Evolutionary conservation across 352 stramenopile genomes (phyloP).

Genomic region (Pythium monospermum): DNA sequence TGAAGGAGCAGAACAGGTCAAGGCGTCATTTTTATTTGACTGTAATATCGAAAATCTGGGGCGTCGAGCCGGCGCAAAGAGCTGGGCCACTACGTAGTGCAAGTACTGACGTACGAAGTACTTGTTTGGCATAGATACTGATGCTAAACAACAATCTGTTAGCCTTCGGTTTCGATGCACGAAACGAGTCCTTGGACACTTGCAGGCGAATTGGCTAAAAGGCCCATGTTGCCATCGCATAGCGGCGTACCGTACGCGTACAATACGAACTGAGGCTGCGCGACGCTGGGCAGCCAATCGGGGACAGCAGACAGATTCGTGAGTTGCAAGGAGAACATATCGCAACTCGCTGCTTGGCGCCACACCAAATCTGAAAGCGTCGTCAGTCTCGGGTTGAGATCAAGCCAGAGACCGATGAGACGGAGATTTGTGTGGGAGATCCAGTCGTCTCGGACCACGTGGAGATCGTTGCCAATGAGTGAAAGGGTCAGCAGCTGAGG

Average conservation of each 20-base stretch:
- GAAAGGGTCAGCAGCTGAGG: constrained; percentile 5
- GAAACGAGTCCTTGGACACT: not conserved
- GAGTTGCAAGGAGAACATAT: constrained; percentile 10
- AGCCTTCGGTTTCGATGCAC: not conserved
- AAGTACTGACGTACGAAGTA: too few species aligned
- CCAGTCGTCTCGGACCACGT: constrained; percentile 3
- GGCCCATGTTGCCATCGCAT: constrained; percentile 1
- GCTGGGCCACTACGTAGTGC: too few species aligned
- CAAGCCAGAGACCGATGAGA: constrained; percentile 11
- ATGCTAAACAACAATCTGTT: too few species aligned
- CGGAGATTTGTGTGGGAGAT: not conserved
- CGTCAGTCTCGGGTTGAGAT: not conserved
- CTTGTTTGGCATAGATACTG: too few species aligned
- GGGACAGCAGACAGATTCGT: constrained; percentile 11
- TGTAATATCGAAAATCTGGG: too few species aligned
- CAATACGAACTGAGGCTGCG: not conserved
- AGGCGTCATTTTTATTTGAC: too few species aligned
- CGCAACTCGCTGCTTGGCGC: constrained; percentile 3
- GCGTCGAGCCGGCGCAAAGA: too few species aligned
- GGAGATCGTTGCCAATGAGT: not conserved
- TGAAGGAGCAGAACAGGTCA: too few species aligned
- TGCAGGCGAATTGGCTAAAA: too few species aligned
- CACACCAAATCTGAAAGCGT: constrained; percentile 8
- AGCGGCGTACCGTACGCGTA: constrained; percentile 16
- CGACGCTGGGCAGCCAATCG: not conserved